phyloP scores from a whole-genome alignment of 495 filamentous ascomycete genomes.

The Lasiosphaeria miniovina region DNA sequence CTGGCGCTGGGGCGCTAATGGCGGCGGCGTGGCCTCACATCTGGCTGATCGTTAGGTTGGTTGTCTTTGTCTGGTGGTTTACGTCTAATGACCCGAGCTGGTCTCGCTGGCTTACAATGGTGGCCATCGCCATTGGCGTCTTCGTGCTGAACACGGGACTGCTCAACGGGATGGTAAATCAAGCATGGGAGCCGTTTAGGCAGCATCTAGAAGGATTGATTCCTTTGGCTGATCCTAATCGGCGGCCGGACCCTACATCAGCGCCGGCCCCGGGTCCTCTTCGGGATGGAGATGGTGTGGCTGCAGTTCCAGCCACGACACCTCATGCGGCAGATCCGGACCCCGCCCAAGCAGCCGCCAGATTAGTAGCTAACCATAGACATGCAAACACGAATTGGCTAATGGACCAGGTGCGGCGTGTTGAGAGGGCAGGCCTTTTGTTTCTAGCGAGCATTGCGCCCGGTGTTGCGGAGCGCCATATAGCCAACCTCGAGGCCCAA shows the following conservation, averaged over 20 bases:
- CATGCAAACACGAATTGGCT: conserved; percentile 51
- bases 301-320: conserved; percentile 6
- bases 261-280: conserved; percentile 3
- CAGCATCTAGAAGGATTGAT: conserved; percentile 71
- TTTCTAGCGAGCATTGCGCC: conserved; percentile 84
- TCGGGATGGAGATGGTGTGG: conserved; percentile 6
- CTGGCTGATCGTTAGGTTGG: conserved; percentile 76
- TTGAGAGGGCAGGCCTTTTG: conserved; percentile 73
- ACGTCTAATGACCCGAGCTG: conserved; percentile 66
- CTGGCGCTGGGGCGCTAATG: conserved; percentile 44
- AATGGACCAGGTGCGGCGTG: conserved; percentile 54
- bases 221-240: conserved; percentile 46
- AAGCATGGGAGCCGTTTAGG: conserved; percentile 60
- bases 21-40: conserved; percentile 57
- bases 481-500: conserved; percentile 63
- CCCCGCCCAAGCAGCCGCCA: conserved; percentile 52
- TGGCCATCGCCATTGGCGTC: conserved; percentile 54
- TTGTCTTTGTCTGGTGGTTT: conserved; percentile 76
- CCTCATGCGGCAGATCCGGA: conserved; percentile 31
- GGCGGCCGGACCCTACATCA: conserved; percentile 2
- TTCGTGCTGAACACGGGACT: conserved; percentile 65
- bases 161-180: conserved; percentile 54
- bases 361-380: conserved; percentile 52
- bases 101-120: conserved; percentile 64
- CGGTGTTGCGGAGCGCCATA: conserved; percentile 80